Evolutionary conservation across 2,329 filamentous ascomycete species (phyloP), one percentile per base, ranked within the genome.

Genomic region (Epichloe uncinata): DNA sequence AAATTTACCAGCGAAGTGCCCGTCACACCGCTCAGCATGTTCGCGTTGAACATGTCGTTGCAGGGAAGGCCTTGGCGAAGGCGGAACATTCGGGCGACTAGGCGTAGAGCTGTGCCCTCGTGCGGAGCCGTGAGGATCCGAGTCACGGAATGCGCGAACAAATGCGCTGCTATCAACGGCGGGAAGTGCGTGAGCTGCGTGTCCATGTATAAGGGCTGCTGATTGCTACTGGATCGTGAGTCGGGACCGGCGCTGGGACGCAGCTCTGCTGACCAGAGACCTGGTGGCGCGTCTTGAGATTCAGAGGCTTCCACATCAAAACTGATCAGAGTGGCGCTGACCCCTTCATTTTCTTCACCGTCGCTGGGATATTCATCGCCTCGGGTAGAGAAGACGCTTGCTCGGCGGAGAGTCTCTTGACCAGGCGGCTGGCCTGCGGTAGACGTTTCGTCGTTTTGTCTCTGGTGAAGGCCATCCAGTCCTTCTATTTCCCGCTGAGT

Each of bases 281-380:
- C 77, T 2, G 72, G 65, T 1, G 73, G 72, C 3, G 69, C 68
- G 45, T 77, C 73, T 3, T 67, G 70, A 0, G 74, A 66, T 44
- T 79, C 77, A 3, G 71, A 73, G 0, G 77, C 73, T 54, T 81
- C 78, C 30, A 81, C 76, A 50, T 81, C 78, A 50, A 81, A 80
- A 54, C 75, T 79, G 47, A 81, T 79, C 5, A 81, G 63, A 0
- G 77, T 79, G 1, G 76, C 72, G 49, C 72, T 77, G 22, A 79
- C 66, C 45, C 73, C 69, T 45, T 78, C 77, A 13, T 73, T 66
- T 15, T 77, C 77, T 45, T 79, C 76, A 48, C 79, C 77, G 44
- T 80, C 78, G 12, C 70, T 76, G 11, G 66, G 72, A 51, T 74
- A 77, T 40, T 78, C 76, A 50, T 75, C 73, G 13, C 66, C 72